phyloP scores from a whole-genome alignment of 1,284 basidiomycete genomes.

The Trichosporon faecale region DNA sequence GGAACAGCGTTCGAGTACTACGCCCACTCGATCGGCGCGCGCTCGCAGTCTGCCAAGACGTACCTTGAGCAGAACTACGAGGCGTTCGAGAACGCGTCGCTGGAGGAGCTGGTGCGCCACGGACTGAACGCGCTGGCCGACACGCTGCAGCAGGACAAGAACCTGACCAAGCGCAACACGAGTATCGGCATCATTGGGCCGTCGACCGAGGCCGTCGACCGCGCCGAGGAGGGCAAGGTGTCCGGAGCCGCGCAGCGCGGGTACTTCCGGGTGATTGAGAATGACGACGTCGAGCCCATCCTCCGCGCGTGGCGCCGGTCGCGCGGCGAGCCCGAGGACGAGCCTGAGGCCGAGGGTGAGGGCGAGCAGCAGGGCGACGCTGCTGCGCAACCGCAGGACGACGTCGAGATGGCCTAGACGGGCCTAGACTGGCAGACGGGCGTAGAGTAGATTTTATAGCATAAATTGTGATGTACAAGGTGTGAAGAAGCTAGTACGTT shows the following conservation, averaged over 20 bases:
- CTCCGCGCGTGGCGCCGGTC: constrained; percentile 57
- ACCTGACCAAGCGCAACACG: constrained; percentile 84
- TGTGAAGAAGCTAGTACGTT: constrained; percentile 11
- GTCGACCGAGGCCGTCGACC: constrained; percentile 19
- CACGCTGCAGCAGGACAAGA: constrained; percentile 95
- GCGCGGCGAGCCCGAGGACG: constrained; percentile 48
- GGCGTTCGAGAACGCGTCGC: constrained; percentile 67
- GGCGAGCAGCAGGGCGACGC: neutral
- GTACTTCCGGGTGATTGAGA: constrained; percentile 50
- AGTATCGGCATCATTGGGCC: constrained; percentile 86
- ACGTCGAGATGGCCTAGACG: constrained; percentile 14
- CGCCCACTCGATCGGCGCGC: constrained; percentile 96
- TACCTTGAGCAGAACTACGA: constrained; percentile 94
- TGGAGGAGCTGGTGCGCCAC: constrained; percentile 66
- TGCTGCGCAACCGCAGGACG: constrained; percentile 1
- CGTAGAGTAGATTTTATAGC: constrained; percentile 11
- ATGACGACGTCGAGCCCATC: constrained; percentile 65
- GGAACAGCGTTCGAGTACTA: constrained; percentile 98
- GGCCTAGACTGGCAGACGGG: too few species aligned
- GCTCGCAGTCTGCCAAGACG: constrained; percentile 96
- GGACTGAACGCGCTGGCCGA: constrained; percentile 89
- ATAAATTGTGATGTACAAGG: constrained; percentile 11
- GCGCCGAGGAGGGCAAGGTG: constrained; percentile 28
- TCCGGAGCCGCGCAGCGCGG: constrained; percentile 42
- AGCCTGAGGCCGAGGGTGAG: constrained; percentile 18